These are phyloP conservation scores for Amphicarpaea edgeworthii DNA, from an alignment of 306 rosid genomes.

Conservation along the genomic window DNA sequence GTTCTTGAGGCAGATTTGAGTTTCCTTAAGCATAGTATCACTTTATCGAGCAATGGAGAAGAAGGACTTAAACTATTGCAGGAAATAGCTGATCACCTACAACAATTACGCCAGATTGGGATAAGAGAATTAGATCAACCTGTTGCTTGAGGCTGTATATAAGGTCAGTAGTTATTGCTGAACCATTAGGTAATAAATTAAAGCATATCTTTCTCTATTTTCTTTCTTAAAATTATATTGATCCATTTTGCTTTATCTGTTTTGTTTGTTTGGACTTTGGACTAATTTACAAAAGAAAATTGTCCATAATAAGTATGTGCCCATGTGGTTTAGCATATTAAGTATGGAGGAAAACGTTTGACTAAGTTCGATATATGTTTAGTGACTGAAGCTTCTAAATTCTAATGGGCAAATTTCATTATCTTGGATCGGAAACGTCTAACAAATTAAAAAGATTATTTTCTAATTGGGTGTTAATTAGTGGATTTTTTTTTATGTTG, in stretches of 20 bases:
- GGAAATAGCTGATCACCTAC: conserved; percentile 78
- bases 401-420: not conserved
- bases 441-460: conserved; percentile 5
- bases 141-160: conserved; percentile 52
- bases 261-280: conserved; percentile 6
- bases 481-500: not conserved
- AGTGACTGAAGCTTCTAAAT: not conserved
- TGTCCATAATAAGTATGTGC: conserved; percentile 10
- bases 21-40: conserved; percentile 70
- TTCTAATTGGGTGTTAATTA: not conserved
- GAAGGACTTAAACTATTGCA: conserved; percentile 73
- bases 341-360: conserved; percentile 20
- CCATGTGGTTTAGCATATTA: not conserved
- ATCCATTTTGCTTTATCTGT: conserved; percentile 6
- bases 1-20: conserved; percentile 70
- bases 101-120: conserved; percentile 64
- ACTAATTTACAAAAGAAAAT: conserved; percentile 14
- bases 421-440: not conserved
- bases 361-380: conserved; percentile 17
- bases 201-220: not conserved
- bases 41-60: conserved; percentile 61
- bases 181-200: conserved; percentile 17
- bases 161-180: conserved; percentile 55
- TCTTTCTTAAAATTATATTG: not conserved
- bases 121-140: conserved; percentile 54